Evolutionary conservation across 495 filamentous ascomycete genomes (phyloP).

Genomic region (Halenospora varia): DNA sequence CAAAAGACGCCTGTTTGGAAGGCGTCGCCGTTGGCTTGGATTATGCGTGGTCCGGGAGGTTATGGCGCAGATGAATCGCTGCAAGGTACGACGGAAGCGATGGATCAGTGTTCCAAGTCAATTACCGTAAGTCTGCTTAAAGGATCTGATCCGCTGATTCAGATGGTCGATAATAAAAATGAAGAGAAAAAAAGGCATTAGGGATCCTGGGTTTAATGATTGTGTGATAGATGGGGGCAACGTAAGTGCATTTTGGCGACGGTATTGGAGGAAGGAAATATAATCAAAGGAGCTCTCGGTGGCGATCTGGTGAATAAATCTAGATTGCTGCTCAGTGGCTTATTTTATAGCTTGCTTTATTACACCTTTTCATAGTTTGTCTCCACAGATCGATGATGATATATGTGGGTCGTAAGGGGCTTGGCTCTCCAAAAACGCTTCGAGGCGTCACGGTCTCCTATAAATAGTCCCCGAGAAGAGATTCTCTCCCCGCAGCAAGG

Average conservation of each 20-base stretch:
- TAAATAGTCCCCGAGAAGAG: too few relatives aligned
- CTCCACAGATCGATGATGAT: too few relatives aligned
- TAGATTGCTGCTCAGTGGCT: too few relatives aligned
- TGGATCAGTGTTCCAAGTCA: background rate
- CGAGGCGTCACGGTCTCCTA: too few relatives aligned
- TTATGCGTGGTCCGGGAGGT: conserved; percentile 1
- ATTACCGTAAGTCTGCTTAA: background rate
- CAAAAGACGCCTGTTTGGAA: background rate
- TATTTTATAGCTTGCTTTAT: too few relatives aligned
- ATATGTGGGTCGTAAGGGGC: too few relatives aligned
- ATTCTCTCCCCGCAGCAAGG: too few relatives aligned
- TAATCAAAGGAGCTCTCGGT: background rate
- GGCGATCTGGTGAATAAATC: too few relatives aligned
- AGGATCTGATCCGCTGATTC: background rate
- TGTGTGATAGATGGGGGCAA: background rate
- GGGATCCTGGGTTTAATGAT: background rate
- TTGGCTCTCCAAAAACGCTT: too few relatives aligned
- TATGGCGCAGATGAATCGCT: background rate
- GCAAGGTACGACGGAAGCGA: background rate
- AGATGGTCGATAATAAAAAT: background rate
- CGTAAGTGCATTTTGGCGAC: background rate
- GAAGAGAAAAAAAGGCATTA: background rate
- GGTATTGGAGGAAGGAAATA: background rate
- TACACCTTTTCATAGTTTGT: too few relatives aligned
- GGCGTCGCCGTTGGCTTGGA: background rate